Base-by-base conservation (phyloP, 2,329 filamentous ascomycete species). In the Thelonectria discophora region DNA sequence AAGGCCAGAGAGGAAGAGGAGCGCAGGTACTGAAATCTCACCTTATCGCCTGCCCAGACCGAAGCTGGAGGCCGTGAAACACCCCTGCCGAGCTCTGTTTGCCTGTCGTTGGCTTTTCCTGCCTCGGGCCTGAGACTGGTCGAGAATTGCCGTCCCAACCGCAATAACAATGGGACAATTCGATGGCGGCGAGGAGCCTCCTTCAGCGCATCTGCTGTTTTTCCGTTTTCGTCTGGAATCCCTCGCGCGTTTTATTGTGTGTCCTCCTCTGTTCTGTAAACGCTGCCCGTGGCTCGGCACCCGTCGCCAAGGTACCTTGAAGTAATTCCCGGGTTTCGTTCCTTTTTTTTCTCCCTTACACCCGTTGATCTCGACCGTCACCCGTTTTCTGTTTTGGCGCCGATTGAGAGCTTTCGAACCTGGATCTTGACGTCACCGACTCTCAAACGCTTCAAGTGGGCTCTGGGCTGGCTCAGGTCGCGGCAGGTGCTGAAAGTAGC, bases 1-100 rank as follows among this genome's bases (percentile, higher is more conserved):
- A 18, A 21, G 12, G 42, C 9, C 21, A 37, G n/a, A n/a, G n/a
- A 24, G 3, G 45, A 3, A 34, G 24, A 20, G 51, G 24, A 24
- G 24, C 24, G 24, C 30, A 55, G 64, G 67, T 60, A 68, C 65
- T 63, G 69, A 65, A 64, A 64, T 70, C 61, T 70, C 62, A 65
- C 63, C 65, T 68, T 69, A 65, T 65, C 58, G 55, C 18, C 11
- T n/a, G n/a, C n/a, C n/a, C n/a, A n/a, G n/a, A n/a, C n/a, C n/a
- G n/a, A n/a, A n/a, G n/a, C 32, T 7, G 43, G 43, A 20, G 55
- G 55, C 51, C 51, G 63, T 64, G 66, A 70, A 71, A 65, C 62
- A 65, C 34, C 59, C 65, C 55, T 61, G 58, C 43, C 52, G 17
- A 46, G 34, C 40, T 65, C 55, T 61, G 54, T 59, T 49, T 61